phyloP scores from a whole-genome alignment of 2,329 filamentous ascomycete species.

The Trichoderma sp. region DNA sequence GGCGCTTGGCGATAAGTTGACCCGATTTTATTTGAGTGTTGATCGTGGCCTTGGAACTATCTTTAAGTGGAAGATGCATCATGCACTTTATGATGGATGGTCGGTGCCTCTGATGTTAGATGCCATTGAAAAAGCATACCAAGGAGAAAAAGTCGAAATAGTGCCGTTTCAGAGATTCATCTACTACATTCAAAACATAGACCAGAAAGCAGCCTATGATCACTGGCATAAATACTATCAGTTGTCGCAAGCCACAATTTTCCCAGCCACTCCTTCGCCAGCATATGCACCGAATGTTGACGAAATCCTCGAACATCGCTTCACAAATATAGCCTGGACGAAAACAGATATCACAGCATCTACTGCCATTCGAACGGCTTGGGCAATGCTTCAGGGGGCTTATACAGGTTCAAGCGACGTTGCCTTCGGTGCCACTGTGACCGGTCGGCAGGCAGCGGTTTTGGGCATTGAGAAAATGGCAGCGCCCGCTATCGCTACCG shows the following conservation, averaged over 20 bases:
- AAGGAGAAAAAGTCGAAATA: background rate
- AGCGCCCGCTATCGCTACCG: background rate
- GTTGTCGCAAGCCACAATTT: background rate
- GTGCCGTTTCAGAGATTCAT: background rate
- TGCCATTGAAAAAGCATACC: slow-evolving; percentile 34
- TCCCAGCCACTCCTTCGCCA: background rate
- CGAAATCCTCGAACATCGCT: background rate
- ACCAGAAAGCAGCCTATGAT: background rate
- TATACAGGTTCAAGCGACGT: background rate
- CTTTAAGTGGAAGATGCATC: background rate
- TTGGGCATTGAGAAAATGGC: background rate
- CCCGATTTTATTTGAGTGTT: background rate
- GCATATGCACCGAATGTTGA: background rate
- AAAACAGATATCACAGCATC: background rate
- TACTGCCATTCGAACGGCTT: background rate
- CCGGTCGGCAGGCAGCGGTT: background rate
- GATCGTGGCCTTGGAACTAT: background rate
- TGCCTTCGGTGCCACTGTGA: background rate
- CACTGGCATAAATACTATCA: background rate
- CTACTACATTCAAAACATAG: background rate
- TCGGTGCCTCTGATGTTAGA: background rate
- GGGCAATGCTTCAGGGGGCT: background rate
- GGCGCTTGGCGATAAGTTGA: background rate
- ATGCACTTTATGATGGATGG: background rate
- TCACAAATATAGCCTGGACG: background rate